These are phyloP conservation scores for Mycena amicta DNA, from an alignment of 768 basidiomycete genomes.

Conservation along the genomic window DNA sequence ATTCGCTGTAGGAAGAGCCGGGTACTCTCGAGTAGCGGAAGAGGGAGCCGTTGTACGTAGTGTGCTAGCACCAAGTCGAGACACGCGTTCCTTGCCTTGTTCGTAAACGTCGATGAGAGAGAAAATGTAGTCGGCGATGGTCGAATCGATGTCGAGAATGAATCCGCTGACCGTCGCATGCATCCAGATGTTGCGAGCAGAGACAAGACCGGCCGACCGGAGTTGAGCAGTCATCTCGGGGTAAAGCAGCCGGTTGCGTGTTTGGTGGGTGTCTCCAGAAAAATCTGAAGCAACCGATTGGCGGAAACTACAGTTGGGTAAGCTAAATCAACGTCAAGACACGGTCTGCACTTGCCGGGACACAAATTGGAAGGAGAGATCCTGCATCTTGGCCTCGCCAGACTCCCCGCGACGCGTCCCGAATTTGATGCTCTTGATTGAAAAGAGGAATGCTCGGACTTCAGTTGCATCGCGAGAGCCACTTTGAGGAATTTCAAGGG, in stretches of 20 bases:
- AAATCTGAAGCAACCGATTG: slow-evolving; percentile 76
- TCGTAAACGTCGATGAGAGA: slow-evolving; percentile 86
- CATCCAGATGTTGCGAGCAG: slow-evolving; percentile 59
- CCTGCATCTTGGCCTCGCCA: slow-evolving; percentile 71
- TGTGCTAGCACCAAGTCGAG: slow-evolving; percentile 58
- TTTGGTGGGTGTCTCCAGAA: slow-evolving; percentile 63
- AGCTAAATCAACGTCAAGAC: slow-evolving; percentile 4
- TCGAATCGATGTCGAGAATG: slow-evolving; percentile 80
- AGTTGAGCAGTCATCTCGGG: slow-evolving; percentile 81
- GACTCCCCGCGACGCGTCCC: slow-evolving; percentile 73
- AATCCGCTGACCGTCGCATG: slow-evolving; percentile 81
- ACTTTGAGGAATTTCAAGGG: slow-evolving; percentile 51
- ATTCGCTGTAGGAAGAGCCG: slow-evolving; percentile 55
- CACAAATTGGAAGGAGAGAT: slow-evolving; percentile 86
- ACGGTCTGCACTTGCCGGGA: slow-evolving; percentile 54
- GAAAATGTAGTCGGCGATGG: slow-evolving; percentile 76
- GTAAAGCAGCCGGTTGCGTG: slow-evolving; percentile 73
- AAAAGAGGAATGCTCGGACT: slow-evolving; percentile 84
- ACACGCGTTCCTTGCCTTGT: slow-evolving; percentile 77
- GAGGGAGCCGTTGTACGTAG: slow-evolving; percentile 39
- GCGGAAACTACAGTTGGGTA: slow-evolving; percentile 62
- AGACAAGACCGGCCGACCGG: slow-evolving; percentile 51
- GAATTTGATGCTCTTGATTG: slow-evolving; percentile 76
- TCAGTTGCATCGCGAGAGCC: slow-evolving; percentile 42
- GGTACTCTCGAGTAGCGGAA: slow-evolving; percentile 26